These are phyloP conservation scores for Prosopis cineraria DNA, from an alignment of 306 rosid genomes.

Conservation along the genomic window DNA sequence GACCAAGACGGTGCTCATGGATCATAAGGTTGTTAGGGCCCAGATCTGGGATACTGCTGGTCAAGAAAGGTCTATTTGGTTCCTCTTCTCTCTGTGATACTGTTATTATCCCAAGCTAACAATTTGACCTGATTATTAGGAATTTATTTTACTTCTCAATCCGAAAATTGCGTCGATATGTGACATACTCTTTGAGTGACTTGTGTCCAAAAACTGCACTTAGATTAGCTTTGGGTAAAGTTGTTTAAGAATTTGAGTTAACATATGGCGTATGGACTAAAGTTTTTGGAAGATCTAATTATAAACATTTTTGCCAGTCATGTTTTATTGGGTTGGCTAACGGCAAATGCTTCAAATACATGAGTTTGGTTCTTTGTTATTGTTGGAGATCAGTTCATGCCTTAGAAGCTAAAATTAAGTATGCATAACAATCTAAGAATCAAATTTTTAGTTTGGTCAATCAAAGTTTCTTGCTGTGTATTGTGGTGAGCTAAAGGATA, in stretches of 20 bases:
- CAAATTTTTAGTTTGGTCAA: not conserved
- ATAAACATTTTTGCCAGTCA: not conserved
- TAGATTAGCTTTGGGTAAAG: not conserved
- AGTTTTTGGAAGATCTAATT: not conserved
- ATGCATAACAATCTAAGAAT: not conserved
- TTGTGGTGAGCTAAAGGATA: slow-evolving; percentile 19
- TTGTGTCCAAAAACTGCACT: not conserved
- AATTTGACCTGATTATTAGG: not conserved
- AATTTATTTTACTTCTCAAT: not conserved
- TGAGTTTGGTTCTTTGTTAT: not conserved
- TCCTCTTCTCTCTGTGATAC: not conserved
- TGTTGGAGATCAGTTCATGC: not conserved
- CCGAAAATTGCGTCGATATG: not conserved
- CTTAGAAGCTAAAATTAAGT: not conserved
- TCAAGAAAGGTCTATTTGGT: slow-evolving; percentile 77
- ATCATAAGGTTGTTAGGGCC: slow-evolving; percentile 81
- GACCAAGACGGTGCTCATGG: slow-evolving; percentile 78
- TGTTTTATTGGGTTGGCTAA: not conserved
- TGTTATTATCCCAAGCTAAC: not conserved
- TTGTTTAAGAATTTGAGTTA: not conserved
- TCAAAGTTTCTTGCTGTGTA: slow-evolving; percentile 4
- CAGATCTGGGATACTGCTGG: slow-evolving; percentile 99
- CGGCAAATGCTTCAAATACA: not conserved
- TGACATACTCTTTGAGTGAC: not conserved
- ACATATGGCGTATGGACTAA: not conserved